Percentiles rank a stretch among this genome's conserved stretches.
Conservation (phyloP, 2,329 filamentous ascomycete genomes). For the Talaromyces verruculosus region DNA sequence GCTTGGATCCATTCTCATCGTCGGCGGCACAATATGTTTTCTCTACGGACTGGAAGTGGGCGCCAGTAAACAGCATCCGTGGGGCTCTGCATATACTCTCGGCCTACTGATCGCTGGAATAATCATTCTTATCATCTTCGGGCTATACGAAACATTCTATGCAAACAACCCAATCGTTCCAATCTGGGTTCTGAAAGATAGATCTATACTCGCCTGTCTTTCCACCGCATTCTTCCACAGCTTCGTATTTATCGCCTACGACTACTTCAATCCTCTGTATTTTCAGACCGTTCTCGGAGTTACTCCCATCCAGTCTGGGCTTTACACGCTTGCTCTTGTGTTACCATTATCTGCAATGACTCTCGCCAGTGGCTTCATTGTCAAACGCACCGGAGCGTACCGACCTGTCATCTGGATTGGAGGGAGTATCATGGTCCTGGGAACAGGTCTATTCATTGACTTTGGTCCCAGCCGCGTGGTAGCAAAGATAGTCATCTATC, state of each 20-base stretch:
- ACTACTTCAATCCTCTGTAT: constrained; percentile 74
- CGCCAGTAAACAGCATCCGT: constrained; percentile 64
- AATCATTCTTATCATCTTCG: constrained; percentile 62
- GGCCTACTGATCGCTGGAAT: constrained; percentile 70
- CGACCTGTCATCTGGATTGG: constrained; percentile 56
- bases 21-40: constrained; percentile 76
- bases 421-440: constrained; percentile 55
- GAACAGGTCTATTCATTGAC: constrained; percentile 59
- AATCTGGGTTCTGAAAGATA: constrained; percentile 61
- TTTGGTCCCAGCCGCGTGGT: constrained; percentile 47
- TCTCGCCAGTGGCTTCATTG: constrained; percentile 60
- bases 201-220: constrained; percentile 62
- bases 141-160: constrained; percentile 65
- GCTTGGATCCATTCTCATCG: constrained; percentile 59
- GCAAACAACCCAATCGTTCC: constrained; percentile 72
- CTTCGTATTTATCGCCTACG: constrained; percentile 67
- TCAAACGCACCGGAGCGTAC: constrained; percentile 66
- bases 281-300: constrained; percentile 67
- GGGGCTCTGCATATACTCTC: constrained; percentile 68
- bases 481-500: constrained; percentile 38
- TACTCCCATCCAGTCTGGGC: constrained; percentile 63
- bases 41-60: constrained; percentile 78
- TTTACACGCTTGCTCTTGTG: constrained; percentile 66
- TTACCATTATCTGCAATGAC: constrained; percentile 61
- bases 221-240: constrained; percentile 65